Evolutionary conservation across 2,329 filamentous ascomycete species (phyloP).

Genomic region (Aureobasidium sp.): DNA sequence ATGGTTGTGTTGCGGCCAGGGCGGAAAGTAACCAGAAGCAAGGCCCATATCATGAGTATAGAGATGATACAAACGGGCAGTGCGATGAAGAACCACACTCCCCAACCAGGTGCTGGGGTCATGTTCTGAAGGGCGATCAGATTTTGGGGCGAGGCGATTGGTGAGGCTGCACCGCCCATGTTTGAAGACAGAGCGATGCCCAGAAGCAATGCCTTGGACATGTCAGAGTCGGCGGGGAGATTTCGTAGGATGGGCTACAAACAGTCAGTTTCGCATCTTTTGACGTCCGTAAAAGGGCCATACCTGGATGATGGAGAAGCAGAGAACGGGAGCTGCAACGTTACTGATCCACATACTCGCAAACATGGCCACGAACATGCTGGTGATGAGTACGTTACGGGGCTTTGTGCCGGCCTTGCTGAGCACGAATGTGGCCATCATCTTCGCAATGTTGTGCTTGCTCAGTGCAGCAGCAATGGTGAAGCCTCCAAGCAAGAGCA

Average conservation of each 20-base stretch:
- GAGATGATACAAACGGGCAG: constrained; percentile 88
- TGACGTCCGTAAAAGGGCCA: not conserved
- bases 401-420: constrained; percentile 94
- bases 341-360: constrained; percentile 99
- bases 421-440: constrained; percentile 90
- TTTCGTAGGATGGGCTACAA: constrained; percentile 81
- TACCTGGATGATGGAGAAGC: constrained; percentile 86
- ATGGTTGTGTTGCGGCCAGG: constrained; percentile 81
- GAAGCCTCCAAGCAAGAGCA: constrained; percentile 93
- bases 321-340: constrained; percentile 91
- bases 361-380: constrained; percentile 97
- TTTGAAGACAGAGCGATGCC: constrained; percentile 94
- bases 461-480: constrained; percentile 90
- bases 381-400: constrained; percentile 82
- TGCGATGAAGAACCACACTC: constrained; percentile 93
- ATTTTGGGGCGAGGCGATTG: constrained; percentile 95
- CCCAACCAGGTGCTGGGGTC: constrained; percentile 85
- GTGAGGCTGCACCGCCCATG: constrained; percentile 91
- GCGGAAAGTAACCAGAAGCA: constrained; percentile 78
- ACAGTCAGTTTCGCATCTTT: constrained; percentile 32
- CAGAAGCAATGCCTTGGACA: constrained; percentile 91
- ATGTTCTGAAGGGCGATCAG: constrained; percentile 96
- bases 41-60: constrained; percentile 78
- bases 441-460: constrained; percentile 96
- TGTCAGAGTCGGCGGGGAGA: constrained; percentile 78